Base-by-base conservation (phyloP, 2,329 filamentous ascomycete genomes). In the Aurifilum marmelostoma region DNA sequence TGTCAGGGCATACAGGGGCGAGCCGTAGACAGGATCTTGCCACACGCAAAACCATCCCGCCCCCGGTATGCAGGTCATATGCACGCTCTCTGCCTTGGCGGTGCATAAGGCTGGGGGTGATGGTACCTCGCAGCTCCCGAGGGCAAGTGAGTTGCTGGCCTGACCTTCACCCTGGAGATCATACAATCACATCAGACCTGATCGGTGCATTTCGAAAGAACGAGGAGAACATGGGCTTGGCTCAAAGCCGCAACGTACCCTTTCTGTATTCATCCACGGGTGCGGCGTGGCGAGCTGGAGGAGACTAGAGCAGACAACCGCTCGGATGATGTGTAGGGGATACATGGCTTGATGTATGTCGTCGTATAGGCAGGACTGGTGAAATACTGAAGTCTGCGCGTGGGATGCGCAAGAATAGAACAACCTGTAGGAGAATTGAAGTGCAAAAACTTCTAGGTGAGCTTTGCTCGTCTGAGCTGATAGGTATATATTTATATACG, bases 31-130 rank as follows among this genome's bases (percentile, higher is more conserved):
- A 32, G 43, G 62, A 52, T 64, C 32, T n/a, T 18, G n/a, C 62
- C 62, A 64, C 29, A n/a, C 29, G 29, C 62, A 64, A 24, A 64
- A 64, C 62, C 62, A 64, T 14, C 43, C 43, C 47, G 37, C 62
- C 16, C 62, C 62, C n/a, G 62, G 62, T 12, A 64, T 52, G 62
- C 62, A 64, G 9, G 47, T 52, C 41, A 64, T 54, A 32, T 64
- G 47, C 27, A 47, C 62, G 27, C 14, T 47, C 12, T 37, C 9
- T 11, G n/a, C 27, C 32, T 32, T 64, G 9, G 43, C 29, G 7
- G 43, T n/a, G 21, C 62, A 64, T 18, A 27, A 52, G 11, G 29
- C 18, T 12, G 62, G 62, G 27, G 16, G 14, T 14, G 43, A 5
- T 39, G 62, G 62, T 8, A 52, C 47, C 41, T 24, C 12, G 32